Base-by-base conservation (phyloP, 306 rosid genomes). In the Cicer cuneatum region DNA sequence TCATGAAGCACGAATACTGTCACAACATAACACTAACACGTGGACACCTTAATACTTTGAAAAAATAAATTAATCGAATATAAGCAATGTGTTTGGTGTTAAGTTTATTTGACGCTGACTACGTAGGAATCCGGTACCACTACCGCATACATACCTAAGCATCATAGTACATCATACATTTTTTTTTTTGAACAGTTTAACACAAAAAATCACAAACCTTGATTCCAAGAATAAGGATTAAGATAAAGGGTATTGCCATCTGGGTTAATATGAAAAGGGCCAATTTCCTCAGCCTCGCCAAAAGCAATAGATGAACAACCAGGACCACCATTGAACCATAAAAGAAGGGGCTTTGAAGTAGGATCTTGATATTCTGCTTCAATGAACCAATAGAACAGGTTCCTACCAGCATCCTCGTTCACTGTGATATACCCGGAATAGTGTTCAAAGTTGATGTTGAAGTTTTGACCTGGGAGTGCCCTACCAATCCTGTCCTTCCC, bases 281-380 rank as follows among this genome's bases (percentile, higher is more conserved):
- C 97, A 72, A 91, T 78, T 84, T 93, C 98, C 76, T 91, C 98
- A 29, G 98, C 90, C 76, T 86, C 86, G 1, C 98, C 97, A 33
- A 10, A 91, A 71, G 93, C 98, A 79, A 91, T 88, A 51, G 97
- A 93, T 24, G 98, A 93, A 79, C 98, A 93, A 42, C 98, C 98
- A 74, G 98, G 98, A 15, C 81, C 81, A 58, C 81, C 81, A 68
- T 69, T 77, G 69, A 58, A 42, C 81, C 81, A 77, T 8, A 77
- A 58, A 68, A 77, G 7, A 19, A 77, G 69, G 13, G 81, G 81
- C 8, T 68, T 68, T 14, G 81, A 68, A 2, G 11, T 56, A 16
- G 81, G 81, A 18, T 76, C 74, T 15, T 41, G 29, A 1, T 45
- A 49, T 35, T 37, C 67, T 0, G 81, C 74, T 46, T 76, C 75